Evolutionary conservation across 257 asterid species (phyloP).

Genomic region (Datura wrightii): DNA sequence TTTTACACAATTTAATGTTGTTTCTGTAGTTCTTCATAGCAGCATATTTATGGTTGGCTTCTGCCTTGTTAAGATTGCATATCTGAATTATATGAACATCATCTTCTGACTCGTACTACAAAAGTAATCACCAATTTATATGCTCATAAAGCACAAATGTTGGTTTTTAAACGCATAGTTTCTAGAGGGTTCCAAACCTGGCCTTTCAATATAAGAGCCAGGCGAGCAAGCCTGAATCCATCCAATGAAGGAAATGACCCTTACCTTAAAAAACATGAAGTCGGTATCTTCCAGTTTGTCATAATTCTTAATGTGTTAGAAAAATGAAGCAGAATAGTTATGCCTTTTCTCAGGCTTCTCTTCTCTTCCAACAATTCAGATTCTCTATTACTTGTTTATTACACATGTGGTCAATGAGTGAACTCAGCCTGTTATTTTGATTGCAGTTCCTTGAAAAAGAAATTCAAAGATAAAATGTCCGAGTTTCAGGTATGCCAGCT

Average conservation of each 20-base stretch:
- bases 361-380: constrained; percentile 7
- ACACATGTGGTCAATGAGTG: not conserved
- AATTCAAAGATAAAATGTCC: constrained; percentile 87
- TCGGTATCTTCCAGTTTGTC: not conserved
- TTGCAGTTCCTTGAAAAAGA: constrained; percentile 88
- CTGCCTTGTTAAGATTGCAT: not conserved
- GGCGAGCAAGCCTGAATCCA: not conserved
- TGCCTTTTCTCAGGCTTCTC: not conserved
- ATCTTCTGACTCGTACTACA: not conserved
- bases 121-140: not conserved
- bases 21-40: not conserved
- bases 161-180: not conserved
- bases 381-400: not conserved
- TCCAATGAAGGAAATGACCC: not conserved
- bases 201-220: not conserved
- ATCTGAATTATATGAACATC: not conserved
- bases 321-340: not conserved
- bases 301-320: not conserved
- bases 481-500: constrained; percentile 79
- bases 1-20: not conserved
- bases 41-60: not conserved
- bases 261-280: not conserved
- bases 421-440: not conserved
- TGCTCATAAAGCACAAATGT: not conserved
- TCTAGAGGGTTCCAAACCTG: not conserved